Evolutionary conservation across 1,284 basidiomycete species (phyloP), one percentile per base, ranked within the genome.

Genomic region (Boletellus dicymbophilus): DNA sequence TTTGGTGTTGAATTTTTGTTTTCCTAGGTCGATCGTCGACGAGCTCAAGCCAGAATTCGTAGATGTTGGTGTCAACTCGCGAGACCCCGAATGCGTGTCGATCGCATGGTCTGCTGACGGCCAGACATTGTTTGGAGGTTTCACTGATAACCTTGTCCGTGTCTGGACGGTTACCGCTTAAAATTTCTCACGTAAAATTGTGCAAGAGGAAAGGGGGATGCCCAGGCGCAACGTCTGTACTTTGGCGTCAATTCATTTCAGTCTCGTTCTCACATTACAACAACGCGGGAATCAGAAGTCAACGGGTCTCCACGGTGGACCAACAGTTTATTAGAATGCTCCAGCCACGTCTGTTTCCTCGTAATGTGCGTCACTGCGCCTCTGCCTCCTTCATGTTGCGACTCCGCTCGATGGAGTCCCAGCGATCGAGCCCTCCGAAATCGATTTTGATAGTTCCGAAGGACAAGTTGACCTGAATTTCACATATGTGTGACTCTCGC

Each of bases 41-140:
- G 95, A 99, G 79, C 91, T 99, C 80, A 94, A 92, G 77, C 93
- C 94, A 55, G 90, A 94, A 65, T 95, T 92, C 70, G 81, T 83
- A 53, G 88, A 91, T 65, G 81, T 88, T 57, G 80, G 84, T 59
- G 85, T 88, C 62, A 86, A 88, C 62, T 83, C 89, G 46, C 84
- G 86, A 66, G 90, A 93, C 66, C 95, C 97, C 41, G 93, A 98
- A 78, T 96, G 93, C 74, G 90, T 95, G 49, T 98, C 95, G 50
- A 93, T 99, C 65, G 93, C 97, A 59, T 99, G 97, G 97, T 98
- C 95, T 54, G 88, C 96, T 54, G 96, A 98, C 72, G 96, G 96
- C 57, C 93, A 96, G 78, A 97, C 94, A 50, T 82, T 99, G 59
- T 98, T 97, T 71, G 93, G 90, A 72, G 95, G 95, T 55, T 95